Evolutionary conservation across 345 rosid species (phyloP), one percentile per base, ranked within the genome.

Genomic region (Citrus mangshanensis): DNA sequence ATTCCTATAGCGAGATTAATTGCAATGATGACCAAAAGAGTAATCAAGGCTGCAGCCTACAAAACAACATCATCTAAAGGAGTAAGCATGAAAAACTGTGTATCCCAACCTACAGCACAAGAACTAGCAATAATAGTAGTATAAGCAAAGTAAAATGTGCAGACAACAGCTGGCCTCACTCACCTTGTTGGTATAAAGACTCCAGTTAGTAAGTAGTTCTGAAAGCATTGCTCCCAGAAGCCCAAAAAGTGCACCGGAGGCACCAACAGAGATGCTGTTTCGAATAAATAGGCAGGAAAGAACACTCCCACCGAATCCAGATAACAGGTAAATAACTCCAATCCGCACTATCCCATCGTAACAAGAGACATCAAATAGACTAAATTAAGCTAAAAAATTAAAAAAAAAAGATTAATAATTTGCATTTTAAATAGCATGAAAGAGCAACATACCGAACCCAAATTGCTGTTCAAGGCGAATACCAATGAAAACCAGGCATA

Each of bases 191-290:
- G 91, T 83, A 75, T 93, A 95, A 58, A 93, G 88, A 60, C 87
- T 86, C 98, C 99, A 93, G 86, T 95, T 93, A 3, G 99, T 93
- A 62, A 95, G 75, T 68, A 95, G 92, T 82, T 93, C 99, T 0
- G 99, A 88, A 12, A 95, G 89, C 99, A 93, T 95, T 25, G 97
- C 92, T 73, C 99, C 99, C 49, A 95, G 98, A 74, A 95, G 99
- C 62, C 98, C 99, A 74, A 93, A 95, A 74, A 95, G 93, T 68
- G 98, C 94, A 72, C 99, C 99, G 66, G 98, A 92, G 40, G 99
- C 98, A 83, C 99, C 99, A 40, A 95, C 99, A 35, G 98, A 93
- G 83, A 93, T 90, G 84, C 72, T 79, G 60, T 71, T 81, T 67
- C 77, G 85, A 66, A 89, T 87, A 80, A 95, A 95, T 49, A 95